Evolutionary conservation across 208 protist genomes (phyloP), one percentile per base, ranked within the genome.

Genomic region (Acanthamoeba castellanii): DNA sequence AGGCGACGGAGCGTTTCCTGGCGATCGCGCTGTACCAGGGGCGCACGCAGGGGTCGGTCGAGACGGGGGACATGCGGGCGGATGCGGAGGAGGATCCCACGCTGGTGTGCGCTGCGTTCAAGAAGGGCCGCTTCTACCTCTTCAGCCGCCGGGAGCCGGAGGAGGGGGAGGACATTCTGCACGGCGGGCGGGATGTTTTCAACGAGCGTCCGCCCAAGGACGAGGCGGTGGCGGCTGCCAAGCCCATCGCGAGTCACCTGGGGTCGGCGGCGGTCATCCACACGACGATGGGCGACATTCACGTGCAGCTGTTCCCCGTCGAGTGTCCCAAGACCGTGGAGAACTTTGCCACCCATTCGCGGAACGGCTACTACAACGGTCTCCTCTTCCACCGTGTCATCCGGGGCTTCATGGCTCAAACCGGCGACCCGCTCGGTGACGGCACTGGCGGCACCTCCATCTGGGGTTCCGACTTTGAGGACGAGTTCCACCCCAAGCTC

Each of bases 341-440:
- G 82, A 99, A 99, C 98, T 99, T 99, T 97, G 96, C 97, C 66
- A 97, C 96, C 22, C 98, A 99, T 55, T 92, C 97, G 5, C 82
- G 95, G 27, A 97, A 97, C 92, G 97, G 96, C 8, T 99, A 99
- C 96, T 99, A 99, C 96, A 97, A 99, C 94, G 96, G 96, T 81
- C 81, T 99, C 20, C 98, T 98, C 72, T 99, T 99, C 96, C 99
- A 99, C 97, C 98, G 99, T 99, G 91, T 97, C 32, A 98, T 99
- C 94, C 97, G 98, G 55, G 96, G 96, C 8, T 99, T 99, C 66
- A 99, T 99, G 96, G 97, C 99, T 57, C 99, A 99, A 95, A 98
- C 98, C 50, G 98, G 98, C 42, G 99, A 99, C 93, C 98, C 98
- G 14, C 13, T 74, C 13, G 95, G 92, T n/a, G 94, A 95, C n/a